phyloP scores from a whole-genome alignment of 2,329 filamentous ascomycete species.

The Apiospora kogelbergensis region DNA sequence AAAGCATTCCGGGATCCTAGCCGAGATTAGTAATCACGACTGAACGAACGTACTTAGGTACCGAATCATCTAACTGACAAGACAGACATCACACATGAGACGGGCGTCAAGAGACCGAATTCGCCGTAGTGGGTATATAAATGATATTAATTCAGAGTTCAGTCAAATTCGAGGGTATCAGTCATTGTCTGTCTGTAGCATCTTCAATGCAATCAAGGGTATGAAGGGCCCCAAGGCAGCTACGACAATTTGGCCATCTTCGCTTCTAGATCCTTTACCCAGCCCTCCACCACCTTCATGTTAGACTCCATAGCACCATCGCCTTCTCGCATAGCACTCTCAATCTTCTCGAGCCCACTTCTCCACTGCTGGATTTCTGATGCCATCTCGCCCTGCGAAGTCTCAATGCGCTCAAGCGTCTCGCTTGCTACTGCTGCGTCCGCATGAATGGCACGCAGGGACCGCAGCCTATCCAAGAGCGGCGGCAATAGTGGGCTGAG shows the following conservation, averaged over 20 bases:
- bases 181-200: conserved; percentile 10
- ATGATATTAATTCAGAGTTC: background rate
- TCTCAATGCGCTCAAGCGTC: conserved; percentile 75
- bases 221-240: background rate
- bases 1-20: conserved; percentile 7
- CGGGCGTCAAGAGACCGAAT: no score
- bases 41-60: background rate
- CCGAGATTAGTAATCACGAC: background rate
- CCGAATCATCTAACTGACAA: no score
- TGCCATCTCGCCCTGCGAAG: conserved; percentile 77
- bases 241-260: conserved; percentile 64
- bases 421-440: conserved; percentile 81
- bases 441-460: conserved; percentile 79
- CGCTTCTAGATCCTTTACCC: conserved; percentile 84
- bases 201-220: background rate
- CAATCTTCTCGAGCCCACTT: conserved; percentile 76
- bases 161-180: conserved; percentile 35
- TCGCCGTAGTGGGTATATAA: background rate
- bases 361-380: conserved; percentile 84
- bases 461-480: conserved; percentile 81
- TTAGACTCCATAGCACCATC: conserved; percentile 74
- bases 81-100: no score
- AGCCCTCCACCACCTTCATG: conserved; percentile 79
- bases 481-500: conserved; percentile 82
- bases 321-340: conserved; percentile 69